A percentile compares a stretch with the other conserved stretches of the same genome.
These are phyloP conservation scores for Gossypium trilobum DNA, from an alignment of 441 rosid species.

Conservation along the genomic window DNA sequence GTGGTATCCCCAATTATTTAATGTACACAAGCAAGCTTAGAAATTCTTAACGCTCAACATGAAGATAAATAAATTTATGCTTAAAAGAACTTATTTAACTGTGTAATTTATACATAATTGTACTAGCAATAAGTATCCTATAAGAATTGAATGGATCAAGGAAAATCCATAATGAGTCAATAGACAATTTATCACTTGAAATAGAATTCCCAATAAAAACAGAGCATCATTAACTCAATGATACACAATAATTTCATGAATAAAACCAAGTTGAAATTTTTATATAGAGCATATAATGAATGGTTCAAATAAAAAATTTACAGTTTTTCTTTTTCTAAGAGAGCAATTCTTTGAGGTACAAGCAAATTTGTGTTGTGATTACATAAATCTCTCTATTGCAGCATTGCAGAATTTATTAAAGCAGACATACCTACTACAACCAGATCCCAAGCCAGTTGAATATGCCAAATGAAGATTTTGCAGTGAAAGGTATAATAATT, in stretches of 20 bases:
- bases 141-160: not conserved
- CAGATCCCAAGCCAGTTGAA: conserved; percentile 91
- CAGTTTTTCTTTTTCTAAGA: not conserved
- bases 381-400: not conserved
- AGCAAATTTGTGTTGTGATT: not conserved
- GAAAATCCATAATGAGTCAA: not conserved
- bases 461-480: conserved; percentile 74
- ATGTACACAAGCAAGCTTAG: not conserved
- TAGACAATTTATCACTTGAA: not conserved
- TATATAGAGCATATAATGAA: not conserved
- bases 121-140: not conserved
- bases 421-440: conserved; percentile 63
- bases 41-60: not conserved
- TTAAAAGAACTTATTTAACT: not conserved
- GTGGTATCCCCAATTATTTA: not conserved
- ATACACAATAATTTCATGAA: not conserved
- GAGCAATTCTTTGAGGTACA: not conserved
- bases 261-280: not conserved
- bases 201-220: not conserved
- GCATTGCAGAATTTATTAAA: conserved; percentile 12
- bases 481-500: conserved; percentile 75
- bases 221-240: not conserved
- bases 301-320: not conserved
- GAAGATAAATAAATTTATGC: not conserved
- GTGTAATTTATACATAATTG: not conserved